These are phyloP conservation scores for Pichia sp. DNA, from an alignment of 1,139 yeast genomes.

Conservation along the genomic window DNA sequence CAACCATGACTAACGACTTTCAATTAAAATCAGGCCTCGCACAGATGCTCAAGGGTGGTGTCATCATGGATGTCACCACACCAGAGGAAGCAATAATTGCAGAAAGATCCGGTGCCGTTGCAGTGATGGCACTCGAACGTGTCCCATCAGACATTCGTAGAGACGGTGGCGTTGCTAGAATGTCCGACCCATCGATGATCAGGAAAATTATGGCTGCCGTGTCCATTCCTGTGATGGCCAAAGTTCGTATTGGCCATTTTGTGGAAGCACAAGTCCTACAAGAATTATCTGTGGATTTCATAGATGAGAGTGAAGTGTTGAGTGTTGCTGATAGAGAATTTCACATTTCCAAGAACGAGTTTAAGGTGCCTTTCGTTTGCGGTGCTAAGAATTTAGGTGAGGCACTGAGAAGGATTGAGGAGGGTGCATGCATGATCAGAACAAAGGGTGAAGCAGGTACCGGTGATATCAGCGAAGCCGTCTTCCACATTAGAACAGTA, in stretches of 20 bases:
- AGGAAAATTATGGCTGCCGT: constrained; percentile 67
- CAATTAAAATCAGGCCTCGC: constrained; percentile 69
- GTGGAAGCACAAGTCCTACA: constrained; percentile 80
- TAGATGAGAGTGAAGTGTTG: constrained; percentile 79
- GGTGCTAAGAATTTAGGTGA: constrained; percentile 84
- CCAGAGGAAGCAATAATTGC: constrained; percentile 63
- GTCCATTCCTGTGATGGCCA: constrained; percentile 80
- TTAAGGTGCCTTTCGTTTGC: constrained; percentile 76
- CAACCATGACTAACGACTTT: too few species aligned
- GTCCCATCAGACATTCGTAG: constrained; percentile 86
- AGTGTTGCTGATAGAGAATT: constrained; percentile 71
- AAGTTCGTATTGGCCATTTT: constrained; percentile 77
- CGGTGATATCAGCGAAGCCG: constrained; percentile 86
- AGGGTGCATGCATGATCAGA: constrained; percentile 87
- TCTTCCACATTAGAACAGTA: constrained; percentile 61
- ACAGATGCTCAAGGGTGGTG: constrained; percentile 82
- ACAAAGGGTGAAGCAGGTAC: constrained; percentile 91
- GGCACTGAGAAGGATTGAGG: constrained; percentile 72
- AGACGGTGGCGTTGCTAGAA: constrained; percentile 78
- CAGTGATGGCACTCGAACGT: constrained; percentile 84
- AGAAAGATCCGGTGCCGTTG: constrained; percentile 83
- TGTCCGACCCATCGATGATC: constrained; percentile 84
- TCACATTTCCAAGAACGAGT: constrained; percentile 58
- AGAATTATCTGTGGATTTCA: constrained; percentile 69
- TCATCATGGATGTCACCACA: constrained; percentile 54